phyloP scores from a whole-genome alignment of 2,329 filamentous ascomycete species.

The Nectriaceae sp. region DNA sequence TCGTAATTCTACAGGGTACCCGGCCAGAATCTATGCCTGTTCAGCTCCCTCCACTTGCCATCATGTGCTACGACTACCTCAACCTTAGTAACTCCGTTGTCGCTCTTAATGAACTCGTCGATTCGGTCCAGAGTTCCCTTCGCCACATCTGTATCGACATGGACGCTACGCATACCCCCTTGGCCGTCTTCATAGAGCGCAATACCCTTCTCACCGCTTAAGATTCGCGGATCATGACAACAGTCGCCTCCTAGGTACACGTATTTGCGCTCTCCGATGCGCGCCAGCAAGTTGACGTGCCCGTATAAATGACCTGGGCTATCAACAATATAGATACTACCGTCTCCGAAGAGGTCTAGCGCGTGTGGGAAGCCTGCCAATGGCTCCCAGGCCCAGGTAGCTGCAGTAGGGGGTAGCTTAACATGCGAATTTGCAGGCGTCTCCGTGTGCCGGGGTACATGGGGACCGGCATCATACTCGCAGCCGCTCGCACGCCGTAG shows the following conservation, averaged over 20 bases:
- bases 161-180: conserved; percentile 8
- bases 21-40: not conserved
- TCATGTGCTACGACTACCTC: conserved; percentile 16
- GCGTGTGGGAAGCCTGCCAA: conserved; percentile 2
- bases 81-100: not conserved
- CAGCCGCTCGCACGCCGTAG: not conserved
- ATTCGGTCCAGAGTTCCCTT: conserved; percentile 5
- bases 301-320: conserved; percentile 11
- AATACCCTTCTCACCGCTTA: conserved; percentile 9
- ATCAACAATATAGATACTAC: conserved; percentile 6
- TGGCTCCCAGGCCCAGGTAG: conserved; percentile 2
- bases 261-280: conserved; percentile 1
- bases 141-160: conserved; percentile 3
- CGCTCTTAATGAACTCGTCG: not conserved
- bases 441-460: not conserved
- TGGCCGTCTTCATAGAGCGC: conserved; percentile 2
- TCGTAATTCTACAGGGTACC: not conserved
- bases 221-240: conserved; percentile 10
- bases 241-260: conserved; percentile 13
- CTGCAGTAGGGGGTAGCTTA: not conserved
- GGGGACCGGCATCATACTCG: too few relatives aligned
- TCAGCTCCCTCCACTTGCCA: conserved; percentile 4
- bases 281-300: conserved; percentile 12
- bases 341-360: conserved; percentile 11
- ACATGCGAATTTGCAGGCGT: not conserved